Base-by-base conservation (phyloP, 2,329 filamentous ascomycete genomes). In the Davidsoniella neocaledoniae region DNA sequence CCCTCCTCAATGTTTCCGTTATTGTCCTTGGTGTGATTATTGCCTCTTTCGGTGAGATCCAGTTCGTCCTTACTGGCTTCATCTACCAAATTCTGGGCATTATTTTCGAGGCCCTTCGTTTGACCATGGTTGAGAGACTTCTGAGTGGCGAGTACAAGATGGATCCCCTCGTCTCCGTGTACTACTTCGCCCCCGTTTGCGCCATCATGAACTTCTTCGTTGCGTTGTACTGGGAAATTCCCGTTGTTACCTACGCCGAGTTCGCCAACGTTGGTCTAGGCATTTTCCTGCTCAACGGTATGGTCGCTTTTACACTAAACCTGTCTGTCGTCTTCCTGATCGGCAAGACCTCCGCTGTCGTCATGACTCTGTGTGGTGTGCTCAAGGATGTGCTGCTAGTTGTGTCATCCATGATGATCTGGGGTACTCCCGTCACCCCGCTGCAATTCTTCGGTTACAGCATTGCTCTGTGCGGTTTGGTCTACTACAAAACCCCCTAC, bases 1-100 rank as follows among this genome's bases (percentile, higher is more conserved):
- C 86, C 45, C 81, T 98, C 59, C 76, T 85, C 62, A 98, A 98
- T 63, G 88, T 98, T 55, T 91, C 85, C 40, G 76, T 90, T 63
- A 98, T 98, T 59, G 91, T 96, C 48, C 66, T 96, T 48, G 91
- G 91, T 72, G 88, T 96, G 58, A 72, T 95, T 57, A 86, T 98
- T 61, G 91, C 91, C 46, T 94, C 90, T 1, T 77, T 94, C 55
- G 91, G 91, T 60, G 91, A 98, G 71, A 93, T 98, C 66, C 81
- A 88, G 63, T 98, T 98, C 63, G 83, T 86, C 59, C 70, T 83
- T 66, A 72, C 77, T 56, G 85, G 85, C 55, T 83, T 91, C 67
- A 63, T 87, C 55, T 87, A 79, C 73, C 86, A 91, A 68, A 70
- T 83, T 54, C 79, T 72, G 51, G 85, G 85, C 60, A 81, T 91